These are phyloP conservation scores for Canavalia gladiata DNA, from an alignment of 306 rosid genomes.

Conservation along the genomic window DNA sequence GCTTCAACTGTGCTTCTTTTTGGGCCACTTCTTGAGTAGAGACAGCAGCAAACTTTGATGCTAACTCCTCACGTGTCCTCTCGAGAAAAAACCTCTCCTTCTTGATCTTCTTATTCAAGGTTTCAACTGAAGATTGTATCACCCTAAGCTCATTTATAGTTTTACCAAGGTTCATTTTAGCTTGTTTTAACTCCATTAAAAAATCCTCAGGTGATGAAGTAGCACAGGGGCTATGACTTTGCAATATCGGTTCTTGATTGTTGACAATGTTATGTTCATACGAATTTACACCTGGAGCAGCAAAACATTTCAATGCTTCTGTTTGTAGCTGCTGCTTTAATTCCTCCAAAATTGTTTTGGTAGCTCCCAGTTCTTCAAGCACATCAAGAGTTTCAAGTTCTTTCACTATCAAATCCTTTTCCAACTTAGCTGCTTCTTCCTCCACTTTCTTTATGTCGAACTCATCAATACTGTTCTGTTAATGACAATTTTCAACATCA, in stretches of 20 bases:
- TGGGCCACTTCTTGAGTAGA: slow-evolving; percentile 62
- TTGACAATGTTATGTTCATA: slow-evolving; percentile 46
- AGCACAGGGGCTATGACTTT: slow-evolving; percentile 56
- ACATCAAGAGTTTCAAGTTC: slow-evolving; percentile 97
- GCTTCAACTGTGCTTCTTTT: slow-evolving; percentile 48
- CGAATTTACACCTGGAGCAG: slow-evolving; percentile 48
- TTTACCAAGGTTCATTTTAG: slow-evolving; percentile 80
- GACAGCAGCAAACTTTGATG: slow-evolving; percentile 72
- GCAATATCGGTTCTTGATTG: slow-evolving; percentile 55
- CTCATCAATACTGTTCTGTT: slow-evolving; percentile 70
- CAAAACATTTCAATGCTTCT: slow-evolving; percentile 71
- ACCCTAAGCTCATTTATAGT: slow-evolving; percentile 82
- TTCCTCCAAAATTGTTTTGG: slow-evolving; percentile 84
- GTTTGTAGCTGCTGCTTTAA: slow-evolving; percentile 82
- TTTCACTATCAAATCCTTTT: slow-evolving; percentile 94
- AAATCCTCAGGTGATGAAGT: slow-evolving; percentile 64
- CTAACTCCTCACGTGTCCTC: slow-evolving; percentile 72
- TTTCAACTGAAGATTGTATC: slow-evolving; percentile 83
- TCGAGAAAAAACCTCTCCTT: slow-evolving; percentile 75
- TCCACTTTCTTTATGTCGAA: slow-evolving; percentile 91
- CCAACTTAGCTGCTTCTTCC: slow-evolving; percentile 92
- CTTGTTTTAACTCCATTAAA: slow-evolving; percentile 82
- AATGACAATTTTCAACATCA: slow-evolving; percentile 50
- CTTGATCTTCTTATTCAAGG: slow-evolving; percentile 85
- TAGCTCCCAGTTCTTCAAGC: slow-evolving; percentile 89